Conservation (phyloP, 805 yeast genomes). For the Pichia phayaonensis region DNA sequence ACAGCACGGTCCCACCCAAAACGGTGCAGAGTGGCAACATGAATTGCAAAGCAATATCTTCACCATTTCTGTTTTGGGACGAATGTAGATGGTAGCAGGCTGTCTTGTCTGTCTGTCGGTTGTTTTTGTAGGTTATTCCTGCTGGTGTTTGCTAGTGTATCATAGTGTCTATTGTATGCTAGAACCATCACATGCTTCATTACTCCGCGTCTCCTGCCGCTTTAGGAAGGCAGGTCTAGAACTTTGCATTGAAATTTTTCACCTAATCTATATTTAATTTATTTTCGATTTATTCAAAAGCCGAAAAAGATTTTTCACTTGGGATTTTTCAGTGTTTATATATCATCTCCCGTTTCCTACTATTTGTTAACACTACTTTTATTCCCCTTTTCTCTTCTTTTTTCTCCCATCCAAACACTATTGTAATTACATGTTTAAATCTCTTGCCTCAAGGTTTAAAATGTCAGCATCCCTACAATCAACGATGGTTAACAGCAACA, state of each 20-base stretch:
- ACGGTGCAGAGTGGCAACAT: background rate
- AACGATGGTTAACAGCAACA: background rate
- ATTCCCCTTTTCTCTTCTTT: background rate
- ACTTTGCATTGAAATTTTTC: background rate
- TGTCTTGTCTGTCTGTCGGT: background rate
- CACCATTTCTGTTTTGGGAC: background rate
- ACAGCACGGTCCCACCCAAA: background rate
- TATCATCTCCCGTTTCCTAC: background rate
- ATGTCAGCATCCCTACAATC: constrained; percentile 3
- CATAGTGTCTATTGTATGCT: too few species aligned
- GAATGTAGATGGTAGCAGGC: background rate
- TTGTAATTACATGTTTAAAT: constrained; percentile 5
- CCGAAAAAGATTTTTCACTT: background rate
- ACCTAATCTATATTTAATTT: too few species aligned
- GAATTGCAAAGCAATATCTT: background rate
- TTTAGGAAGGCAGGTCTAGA: background rate
- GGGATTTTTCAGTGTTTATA: too few species aligned
- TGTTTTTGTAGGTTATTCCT: background rate
- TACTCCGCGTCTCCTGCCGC: background rate
- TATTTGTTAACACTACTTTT: too few species aligned
- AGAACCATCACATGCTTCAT: too few species aligned
- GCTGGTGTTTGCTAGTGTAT: too few species aligned
- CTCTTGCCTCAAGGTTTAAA: constrained; percentile 1
- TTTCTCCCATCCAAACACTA: background rate
- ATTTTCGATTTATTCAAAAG: background rate